A percentile compares a stretch with the other conserved stretches of the same genome.
These are phyloP conservation scores for Candida khao-thaluensis DNA, from an alignment of 805 yeast species.

Conservation along the genomic window DNA sequence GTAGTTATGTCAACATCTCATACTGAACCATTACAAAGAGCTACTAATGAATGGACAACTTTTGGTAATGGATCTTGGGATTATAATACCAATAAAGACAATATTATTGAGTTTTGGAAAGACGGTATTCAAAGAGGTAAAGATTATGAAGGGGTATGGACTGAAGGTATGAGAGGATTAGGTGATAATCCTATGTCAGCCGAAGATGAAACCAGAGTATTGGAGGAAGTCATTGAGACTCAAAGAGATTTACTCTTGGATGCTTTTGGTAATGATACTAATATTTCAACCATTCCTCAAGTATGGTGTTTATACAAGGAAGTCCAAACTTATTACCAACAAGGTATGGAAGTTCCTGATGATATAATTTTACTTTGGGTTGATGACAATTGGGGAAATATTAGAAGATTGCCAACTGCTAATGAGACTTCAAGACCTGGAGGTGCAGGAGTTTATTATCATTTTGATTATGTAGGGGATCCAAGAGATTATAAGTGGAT, in stretches of 20 bases:
- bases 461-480: conserved; percentile 28
- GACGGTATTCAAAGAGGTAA: conserved; percentile 18
- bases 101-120: conserved; percentile 17
- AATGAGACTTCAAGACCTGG: conserved; percentile 22
- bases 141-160: conserved; percentile 19
- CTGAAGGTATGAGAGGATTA: conserved; percentile 20
- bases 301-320: conserved; percentile 22
- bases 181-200: conserved; percentile 20
- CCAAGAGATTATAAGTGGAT: conserved; percentile 29
- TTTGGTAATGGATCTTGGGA: conserved; percentile 19
- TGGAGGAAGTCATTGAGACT: conserved; percentile 16
- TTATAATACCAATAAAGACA: conserved; percentile 18
- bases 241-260: conserved; percentile 16
- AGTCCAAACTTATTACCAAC: conserved; percentile 18
- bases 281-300: conserved; percentile 18
- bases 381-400: conserved; percentile 30
- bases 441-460: conserved; percentile 28
- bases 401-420: conserved; percentile 23
- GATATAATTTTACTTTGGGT: conserved; percentile 25
- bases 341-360: conserved; percentile 20
- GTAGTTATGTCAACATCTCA: conserved; percentile 21
- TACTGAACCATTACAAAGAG: conserved; percentile 20
- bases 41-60: conserved; percentile 17
- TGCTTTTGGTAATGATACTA: conserved; percentile 13
- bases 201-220: conserved; percentile 16